Base-by-base conservation (phyloP, 2,329 filamentous ascomycete genomes). In the Diaporthe longicolla region DNA sequence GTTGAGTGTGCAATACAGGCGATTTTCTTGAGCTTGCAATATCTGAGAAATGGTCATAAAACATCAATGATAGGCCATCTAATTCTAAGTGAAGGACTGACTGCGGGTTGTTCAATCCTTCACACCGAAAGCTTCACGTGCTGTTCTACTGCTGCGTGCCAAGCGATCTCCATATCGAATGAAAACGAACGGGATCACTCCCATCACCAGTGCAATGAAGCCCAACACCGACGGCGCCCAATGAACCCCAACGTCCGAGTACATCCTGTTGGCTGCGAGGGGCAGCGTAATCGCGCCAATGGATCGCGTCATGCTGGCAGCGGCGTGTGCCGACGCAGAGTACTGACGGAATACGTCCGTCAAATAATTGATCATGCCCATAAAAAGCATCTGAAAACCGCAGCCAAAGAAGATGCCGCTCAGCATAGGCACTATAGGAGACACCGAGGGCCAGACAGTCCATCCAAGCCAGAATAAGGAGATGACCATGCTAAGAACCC, bases 291-390 rank as follows among this genome's bases (percentile, higher is more conserved):
- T 61, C 43, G 58, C 58, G 19, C 58, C 58, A 4, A 61, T 43
- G 9, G 58, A 61, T 17, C 58, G n/a, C 35, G 58, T 61, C 58
- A 61, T 61, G 58, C 58, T 61, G 37, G 58, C 58, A 43, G 58
- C 58, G 19, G 58, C 58, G 26, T 61, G 58, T 4, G 58, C 58
- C n/a, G 58, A 61, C 11, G 58, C 58, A 19, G 58, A 61, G 15
- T 61, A 61, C 58, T 61, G 58, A 1, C 58, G 58, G 58, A 61
- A 61, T n/a, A 61, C 58, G 13, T 61, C 58, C 6, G 58, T 61
- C 58, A 61, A 21, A 26, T 61, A 61, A 21, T 61, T 61, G 58
- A 61, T 61, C 58, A 61, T 61, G 37, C 58, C 58, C 58, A 61
- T 61, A 3, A 61, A 61, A 43, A 61, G 35, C n/a, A 61, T 9